A percentile compares a stretch with the other conserved stretches of the same genome.
These are phyloP conservation scores for Quercus engelmannii DNA, from an alignment of 306 rosid species.

Conservation along the genomic window DNA sequence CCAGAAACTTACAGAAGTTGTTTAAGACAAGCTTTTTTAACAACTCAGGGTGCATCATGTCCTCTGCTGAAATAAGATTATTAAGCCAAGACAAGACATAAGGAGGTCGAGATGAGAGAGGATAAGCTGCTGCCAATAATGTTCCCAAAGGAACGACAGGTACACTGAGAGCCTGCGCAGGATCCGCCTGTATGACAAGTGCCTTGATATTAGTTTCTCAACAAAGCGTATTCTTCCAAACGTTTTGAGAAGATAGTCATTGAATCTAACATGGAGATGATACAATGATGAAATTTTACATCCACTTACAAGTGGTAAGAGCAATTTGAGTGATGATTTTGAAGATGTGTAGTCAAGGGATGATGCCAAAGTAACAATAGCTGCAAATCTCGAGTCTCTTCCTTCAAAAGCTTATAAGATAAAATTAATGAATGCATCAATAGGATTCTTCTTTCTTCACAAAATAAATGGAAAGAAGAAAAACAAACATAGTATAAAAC, in stretches of 20 bases:
- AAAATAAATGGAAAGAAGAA: background rate
- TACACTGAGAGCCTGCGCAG: conserved; percentile 93
- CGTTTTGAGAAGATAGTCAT: background rate
- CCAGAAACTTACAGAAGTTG: conserved; percentile 78
- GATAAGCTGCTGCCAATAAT: conserved; percentile 81
- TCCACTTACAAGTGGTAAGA: conserved; percentile 87
- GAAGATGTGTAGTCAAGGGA: conserved; percentile 93
- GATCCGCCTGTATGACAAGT: conserved; percentile 82
- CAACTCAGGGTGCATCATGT: conserved; percentile 95
- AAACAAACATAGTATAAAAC: background rate
- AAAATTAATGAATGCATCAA: conserved; percentile 9
- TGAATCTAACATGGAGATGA: conserved; percentile 8
- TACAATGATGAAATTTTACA: background rate
- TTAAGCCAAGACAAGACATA: conserved; percentile 84
- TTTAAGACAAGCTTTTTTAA: conserved; percentile 78
- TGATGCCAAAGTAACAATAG: conserved; percentile 88
- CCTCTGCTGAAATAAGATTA: conserved; percentile 81
- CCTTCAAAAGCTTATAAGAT: conserved; percentile 64
- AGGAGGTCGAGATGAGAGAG: conserved; percentile 76
- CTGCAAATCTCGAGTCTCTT: conserved; percentile 74
- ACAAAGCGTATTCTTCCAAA: conserved; percentile 13
- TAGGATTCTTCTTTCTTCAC: background rate
- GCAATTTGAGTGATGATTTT: conserved; percentile 79
- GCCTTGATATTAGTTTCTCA: conserved; percentile 27
- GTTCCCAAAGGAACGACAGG: conserved; percentile 94